These are phyloP conservation scores for Nicotiana otophora DNA, from an alignment of 257 asterid genomes.

Conservation along the genomic window DNA sequence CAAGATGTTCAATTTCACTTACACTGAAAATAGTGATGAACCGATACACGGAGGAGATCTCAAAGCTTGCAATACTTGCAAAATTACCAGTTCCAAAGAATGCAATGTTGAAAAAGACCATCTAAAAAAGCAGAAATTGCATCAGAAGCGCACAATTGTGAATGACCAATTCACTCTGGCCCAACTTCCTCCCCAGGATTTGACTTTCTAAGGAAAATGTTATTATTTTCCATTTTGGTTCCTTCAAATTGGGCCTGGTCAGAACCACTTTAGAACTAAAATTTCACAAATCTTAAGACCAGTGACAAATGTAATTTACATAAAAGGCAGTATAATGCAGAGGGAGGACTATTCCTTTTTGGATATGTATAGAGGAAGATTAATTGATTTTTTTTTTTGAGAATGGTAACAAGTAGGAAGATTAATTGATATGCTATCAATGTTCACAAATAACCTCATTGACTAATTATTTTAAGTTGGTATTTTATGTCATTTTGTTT, in stretches of 20 bases:
- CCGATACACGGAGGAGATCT: constrained; percentile 92
- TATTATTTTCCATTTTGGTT: too few species aligned
- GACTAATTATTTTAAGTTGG: background rate
- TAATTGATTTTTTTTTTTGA: background rate
- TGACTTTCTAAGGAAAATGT: background rate
- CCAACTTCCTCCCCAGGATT: background rate
- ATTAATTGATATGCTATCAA: background rate
- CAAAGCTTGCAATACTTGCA: constrained; percentile 96
- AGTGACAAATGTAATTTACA: background rate
- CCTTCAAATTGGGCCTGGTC: background rate
- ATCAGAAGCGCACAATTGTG: background rate
- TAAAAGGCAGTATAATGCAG: background rate
- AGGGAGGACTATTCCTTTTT: background rate
- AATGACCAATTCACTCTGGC: background rate
- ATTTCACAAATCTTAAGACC: background rate
- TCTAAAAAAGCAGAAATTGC: constrained; percentile 33
- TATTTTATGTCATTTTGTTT: background rate
- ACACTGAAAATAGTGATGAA: constrained; percentile 95
- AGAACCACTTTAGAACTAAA: background rate
- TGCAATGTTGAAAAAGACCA: constrained; percentile 93
- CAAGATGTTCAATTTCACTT: constrained; percentile 30
- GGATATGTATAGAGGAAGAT: background rate
- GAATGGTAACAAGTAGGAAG: background rate
- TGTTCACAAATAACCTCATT: background rate
- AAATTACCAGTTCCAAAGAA: constrained; percentile 98